Evolutionary conservation across 495 filamentous ascomycete genomes (phyloP).

Genomic region (Neurospora cerealis): DNA sequence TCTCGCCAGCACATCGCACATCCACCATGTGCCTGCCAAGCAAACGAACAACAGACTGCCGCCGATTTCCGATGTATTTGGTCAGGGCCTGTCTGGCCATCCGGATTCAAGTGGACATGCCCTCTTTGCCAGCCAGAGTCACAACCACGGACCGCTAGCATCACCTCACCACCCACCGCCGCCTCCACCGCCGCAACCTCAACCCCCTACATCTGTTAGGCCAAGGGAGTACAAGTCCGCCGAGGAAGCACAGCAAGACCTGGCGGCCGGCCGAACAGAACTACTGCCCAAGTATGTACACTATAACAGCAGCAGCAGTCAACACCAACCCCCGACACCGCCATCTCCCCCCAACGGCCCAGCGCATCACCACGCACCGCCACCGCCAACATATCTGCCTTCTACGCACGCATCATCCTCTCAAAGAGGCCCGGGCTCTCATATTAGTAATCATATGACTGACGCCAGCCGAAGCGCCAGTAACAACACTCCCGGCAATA

Average conservation of each 20-base stretch:
- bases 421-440: slow-evolving; percentile 4
- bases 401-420: slow-evolving; percentile 10
- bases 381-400: background rate
- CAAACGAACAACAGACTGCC: slow-evolving; percentile 91
- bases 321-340: slow-evolving; percentile 77
- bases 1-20: slow-evolving; percentile 77
- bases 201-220: slow-evolving; percentile 40
- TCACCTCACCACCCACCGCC: slow-evolving; percentile 56
- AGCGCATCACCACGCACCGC: background rate
- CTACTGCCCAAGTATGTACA: slow-evolving; percentile 87
- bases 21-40: slow-evolving; percentile 79
- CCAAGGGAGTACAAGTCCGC: slow-evolving; percentile 87
- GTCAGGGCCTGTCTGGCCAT: slow-evolving; percentile 64
- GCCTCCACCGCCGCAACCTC: slow-evolving; percentile 27
- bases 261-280: slow-evolving; percentile 86
- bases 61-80: slow-evolving; percentile 90
- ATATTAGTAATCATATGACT: slow-evolving; percentile 9
- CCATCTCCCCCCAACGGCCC: slow-evolving; percentile 55
- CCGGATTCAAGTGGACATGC: slow-evolving; percentile 64
- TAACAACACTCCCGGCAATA: background rate
- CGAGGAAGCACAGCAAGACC: slow-evolving; percentile 82
- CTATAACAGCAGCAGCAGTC: slow-evolving; percentile 68
- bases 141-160: slow-evolving; percentile 47
- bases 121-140: slow-evolving; percentile 19
- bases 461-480: slow-evolving; percentile 40